Percentiles rank a stretch among this genome's conserved stretches.
These are phyloP conservation scores for Blastobotrys apis DNA, from an alignment of 1,139 yeast genomes.

Conservation along the genomic window DNA sequence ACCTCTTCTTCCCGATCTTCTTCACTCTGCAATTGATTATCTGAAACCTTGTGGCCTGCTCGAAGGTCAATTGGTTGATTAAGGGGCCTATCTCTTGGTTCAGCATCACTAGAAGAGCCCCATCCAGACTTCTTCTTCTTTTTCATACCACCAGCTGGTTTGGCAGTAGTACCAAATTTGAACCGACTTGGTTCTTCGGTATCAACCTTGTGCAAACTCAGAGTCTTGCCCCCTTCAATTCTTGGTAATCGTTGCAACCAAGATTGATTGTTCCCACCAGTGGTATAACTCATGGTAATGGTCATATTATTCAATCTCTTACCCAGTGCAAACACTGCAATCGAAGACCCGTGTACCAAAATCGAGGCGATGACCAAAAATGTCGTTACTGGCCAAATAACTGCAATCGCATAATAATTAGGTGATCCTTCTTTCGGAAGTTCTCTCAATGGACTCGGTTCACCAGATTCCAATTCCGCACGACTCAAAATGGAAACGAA, in stretches of 20 bases:
- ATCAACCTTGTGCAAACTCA: slow-evolving; percentile 77
- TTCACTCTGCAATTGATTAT: slow-evolving; percentile 16
- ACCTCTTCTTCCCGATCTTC: slow-evolving; percentile 20
- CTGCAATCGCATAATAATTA: slow-evolving; percentile 65
- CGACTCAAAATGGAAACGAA: slow-evolving; percentile 86
- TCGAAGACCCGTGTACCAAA: slow-evolving; percentile 93
- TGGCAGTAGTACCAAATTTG: slow-evolving; percentile 42
- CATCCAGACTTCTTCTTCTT: slow-evolving; percentile 42
- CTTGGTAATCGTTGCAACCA: slow-evolving; percentile 90
- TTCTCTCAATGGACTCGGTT: slow-evolving; percentile 55
- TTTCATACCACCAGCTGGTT: slow-evolving; percentile 76
- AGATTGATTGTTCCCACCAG: slow-evolving; percentile 59
- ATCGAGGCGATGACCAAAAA: slow-evolving; percentile 84
- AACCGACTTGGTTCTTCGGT: slow-evolving; percentile 45
- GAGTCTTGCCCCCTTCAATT: slow-evolving; percentile 63
- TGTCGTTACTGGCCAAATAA: slow-evolving; percentile 87
- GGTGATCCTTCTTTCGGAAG: slow-evolving; percentile 53
- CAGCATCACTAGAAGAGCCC: slow-evolving; percentile 36
- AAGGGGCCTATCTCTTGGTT: slow-evolving; percentile 31
- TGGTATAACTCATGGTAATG: slow-evolving; percentile 85
- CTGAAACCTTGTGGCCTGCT: slow-evolving; percentile 30
- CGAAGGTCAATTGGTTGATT: slow-evolving; percentile 31
- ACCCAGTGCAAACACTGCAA: slow-evolving; percentile 88
- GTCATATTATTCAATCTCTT: slow-evolving; percentile 88
- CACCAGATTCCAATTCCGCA: slow-evolving; percentile 65